Evolutionary conservation across 129 eudicot species (phyloP).

Genomic region (Helianthus annuus): DNA sequence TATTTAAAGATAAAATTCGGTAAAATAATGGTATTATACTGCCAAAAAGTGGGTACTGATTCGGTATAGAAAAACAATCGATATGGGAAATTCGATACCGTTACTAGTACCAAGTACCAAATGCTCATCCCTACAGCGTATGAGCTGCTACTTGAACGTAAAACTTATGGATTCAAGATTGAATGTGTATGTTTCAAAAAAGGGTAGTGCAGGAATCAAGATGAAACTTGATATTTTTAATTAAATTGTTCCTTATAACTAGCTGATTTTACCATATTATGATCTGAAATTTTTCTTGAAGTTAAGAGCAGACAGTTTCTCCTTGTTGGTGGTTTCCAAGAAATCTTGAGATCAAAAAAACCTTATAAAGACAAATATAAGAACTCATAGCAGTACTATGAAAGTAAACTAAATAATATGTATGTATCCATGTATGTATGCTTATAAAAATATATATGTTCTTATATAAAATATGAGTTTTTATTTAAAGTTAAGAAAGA

Average conservation of each 20-base stretch:
- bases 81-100: too few relatives aligned
- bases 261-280: slow-evolving; percentile 24
- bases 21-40: too few relatives aligned
- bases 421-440: neutral
- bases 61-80: too few relatives aligned
- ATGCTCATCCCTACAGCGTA: neutral
- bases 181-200: neutral
- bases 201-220: slow-evolving; percentile 14
- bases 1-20: too few relatives aligned
- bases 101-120: too few relatives aligned
- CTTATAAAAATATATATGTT: too few relatives aligned
- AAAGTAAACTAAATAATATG: neutral
- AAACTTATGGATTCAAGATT: neutral
- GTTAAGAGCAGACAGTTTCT: slow-evolving; percentile 35
- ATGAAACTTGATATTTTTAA: slow-evolving; percentile 9
- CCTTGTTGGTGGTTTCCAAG: slow-evolving; percentile 40
- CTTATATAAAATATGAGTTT: too few relatives aligned
- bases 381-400: slow-evolving; percentile 9
- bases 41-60: too few relatives aligned
- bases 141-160: neutral
- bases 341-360: slow-evolving; percentile 34
- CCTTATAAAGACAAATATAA: slow-evolving; percentile 26
- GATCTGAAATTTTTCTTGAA: slow-evolving; percentile 17
- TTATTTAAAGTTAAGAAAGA: too few relatives aligned
- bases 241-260: slow-evolving; percentile 16